phyloP scores from a whole-genome alignment of 768 basidiomycete species.

The Suillus fuscotomentosus region DNA sequence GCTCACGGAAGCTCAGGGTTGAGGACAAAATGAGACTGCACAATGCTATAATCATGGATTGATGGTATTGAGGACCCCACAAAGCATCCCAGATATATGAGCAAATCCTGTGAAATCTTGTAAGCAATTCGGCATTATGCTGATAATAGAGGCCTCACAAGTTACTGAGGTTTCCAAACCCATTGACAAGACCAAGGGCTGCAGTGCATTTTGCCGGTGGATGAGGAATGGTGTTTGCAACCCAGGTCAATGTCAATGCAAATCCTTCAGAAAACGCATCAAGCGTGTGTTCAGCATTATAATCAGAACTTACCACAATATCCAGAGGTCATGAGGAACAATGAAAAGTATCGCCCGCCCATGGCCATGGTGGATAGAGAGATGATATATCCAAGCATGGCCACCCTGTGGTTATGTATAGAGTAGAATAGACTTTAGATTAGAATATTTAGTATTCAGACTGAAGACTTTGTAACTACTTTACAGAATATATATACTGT shows the following conservation, averaged over 20 bases:
- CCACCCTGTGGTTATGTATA: too few species aligned
- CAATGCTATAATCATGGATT: constrained; percentile 53
- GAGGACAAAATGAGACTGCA: constrained; percentile 31
- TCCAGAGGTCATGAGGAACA: constrained; percentile 63
- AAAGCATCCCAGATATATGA: constrained; percentile 59
- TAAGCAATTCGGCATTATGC: not conserved
- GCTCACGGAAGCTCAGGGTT: constrained; percentile 34
- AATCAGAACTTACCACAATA: constrained; percentile 34
- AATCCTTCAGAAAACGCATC: constrained; percentile 30
- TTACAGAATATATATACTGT: too few species aligned
- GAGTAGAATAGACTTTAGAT: too few species aligned
- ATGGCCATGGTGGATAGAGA: constrained; percentile 49
- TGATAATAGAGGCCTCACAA: constrained; percentile 40
- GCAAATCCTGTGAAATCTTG: constrained; percentile 41
- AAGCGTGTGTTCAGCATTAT: not conserved
- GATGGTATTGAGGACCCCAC: constrained; percentile 66
- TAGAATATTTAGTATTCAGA: too few species aligned
- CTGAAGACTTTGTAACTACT: too few species aligned
- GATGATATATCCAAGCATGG: constrained; percentile 61
- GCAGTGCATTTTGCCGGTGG: constrained; percentile 53
- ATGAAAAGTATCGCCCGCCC: constrained; percentile 53
- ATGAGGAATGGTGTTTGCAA: constrained; percentile 56
- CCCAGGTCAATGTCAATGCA: constrained; percentile 54
- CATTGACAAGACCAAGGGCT: constrained; percentile 63
- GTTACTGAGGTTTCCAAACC: constrained; percentile 55